Evolutionary conservation across 2,329 filamentous ascomycete species (phyloP), one percentile per base, ranked within the genome.

Genomic region (Aureobasidium sp.): DNA sequence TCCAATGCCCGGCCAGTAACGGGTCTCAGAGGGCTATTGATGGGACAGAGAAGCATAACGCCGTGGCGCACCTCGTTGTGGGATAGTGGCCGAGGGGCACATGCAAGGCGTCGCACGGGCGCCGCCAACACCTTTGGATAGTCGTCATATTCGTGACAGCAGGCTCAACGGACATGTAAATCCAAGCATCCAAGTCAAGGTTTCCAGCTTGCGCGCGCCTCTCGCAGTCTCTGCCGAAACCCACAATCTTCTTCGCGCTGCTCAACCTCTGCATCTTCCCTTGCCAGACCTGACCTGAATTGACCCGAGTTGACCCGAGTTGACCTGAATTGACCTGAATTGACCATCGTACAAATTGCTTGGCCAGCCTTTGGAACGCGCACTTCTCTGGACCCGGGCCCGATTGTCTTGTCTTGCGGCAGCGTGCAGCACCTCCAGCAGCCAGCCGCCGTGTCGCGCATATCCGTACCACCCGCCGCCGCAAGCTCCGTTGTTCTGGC

Each of bases 391-490:
- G 11, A 35, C 19, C 29, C 19, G 45, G 15, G 27, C 45, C 19
- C 31, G 25, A 47, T n/a, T 27, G 29, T 21, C 29, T 17, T 37
- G 33, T 38, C 19, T 53, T 29, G 25, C 51, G 51, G 51, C 38
- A 55, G 51, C 43, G 25, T 55, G 38, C 51, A 54, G 50, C 50
- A 43, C 21, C 9, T 23, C n/a, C 37, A 55, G 37, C 51, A 55
- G 37, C 37, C 51, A 43, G 8, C 51, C 38, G 51, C 51, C 11
- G 51, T 55, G 51, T 55, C 38, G 51, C 37, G 37, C 51, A 55
- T 55, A 42, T 33, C 27, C 21, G 51, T 43, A 55, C 27, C 51
- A 55, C 50, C 19, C 9, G 5, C 35, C 19, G 33, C n/a, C 35
- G 35, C 50, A 53, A 13, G 8, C 15, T 33, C 10, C n/a, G 4